These are phyloP conservation scores for Morella rubra DNA, from an alignment of 306 rosid genomes.

Conservation along the genomic window DNA sequence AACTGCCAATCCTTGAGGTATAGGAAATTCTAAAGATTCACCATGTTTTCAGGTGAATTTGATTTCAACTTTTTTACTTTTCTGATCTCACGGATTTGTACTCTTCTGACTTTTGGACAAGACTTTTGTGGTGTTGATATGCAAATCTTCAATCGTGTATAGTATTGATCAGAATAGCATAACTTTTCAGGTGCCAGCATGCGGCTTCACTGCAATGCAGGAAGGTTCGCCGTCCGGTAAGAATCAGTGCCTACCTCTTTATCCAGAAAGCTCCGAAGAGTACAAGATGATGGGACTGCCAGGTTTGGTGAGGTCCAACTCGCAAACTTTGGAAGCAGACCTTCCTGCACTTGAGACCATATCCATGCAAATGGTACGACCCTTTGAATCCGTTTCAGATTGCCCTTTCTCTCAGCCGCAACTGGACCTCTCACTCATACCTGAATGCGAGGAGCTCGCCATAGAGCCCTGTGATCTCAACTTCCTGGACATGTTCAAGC, in stretches of 20 bases:
- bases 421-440: conserved; percentile 33
- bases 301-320: conserved; percentile 38
- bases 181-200: conserved; percentile 43
- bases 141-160: neutral
- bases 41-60: neutral
- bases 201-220: conserved; percentile 32
- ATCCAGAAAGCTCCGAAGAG: conserved; percentile 35
- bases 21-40: neutral
- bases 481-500: conserved; percentile 28
- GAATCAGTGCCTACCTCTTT: conserved; percentile 10
- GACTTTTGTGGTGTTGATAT: neutral
- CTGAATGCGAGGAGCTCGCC: conserved; percentile 28
- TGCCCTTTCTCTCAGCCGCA: conserved; percentile 36
- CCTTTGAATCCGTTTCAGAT: conserved; percentile 37
- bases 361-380: conserved; percentile 33
- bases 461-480: conserved; percentile 21
- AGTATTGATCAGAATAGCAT: neutral
- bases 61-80: neutral
- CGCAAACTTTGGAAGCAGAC: conserved; percentile 23
- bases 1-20: conserved; percentile 30
- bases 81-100: no score
- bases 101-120: neutral
- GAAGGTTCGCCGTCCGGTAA: conserved; percentile 26
- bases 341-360: conserved; percentile 26
- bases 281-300: conserved; percentile 34